Evolutionary conservation across 352 stramenopile species (phyloP).

Genomic region (Phytophthora kernoviae): DNA sequence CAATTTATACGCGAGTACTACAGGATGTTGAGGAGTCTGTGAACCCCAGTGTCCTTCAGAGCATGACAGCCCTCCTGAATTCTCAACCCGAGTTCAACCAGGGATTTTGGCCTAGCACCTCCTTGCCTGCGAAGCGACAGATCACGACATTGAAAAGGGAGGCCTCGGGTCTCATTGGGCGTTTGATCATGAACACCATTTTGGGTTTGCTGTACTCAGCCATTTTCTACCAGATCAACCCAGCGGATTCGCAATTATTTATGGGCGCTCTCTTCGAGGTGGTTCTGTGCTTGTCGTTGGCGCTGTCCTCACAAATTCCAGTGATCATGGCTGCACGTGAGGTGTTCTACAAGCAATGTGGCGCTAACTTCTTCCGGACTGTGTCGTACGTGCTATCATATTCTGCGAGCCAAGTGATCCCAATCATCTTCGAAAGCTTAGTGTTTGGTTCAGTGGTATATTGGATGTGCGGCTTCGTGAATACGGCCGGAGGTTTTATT

Average conservation of each 20-base stretch:
- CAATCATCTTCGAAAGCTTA: constrained; percentile 25
- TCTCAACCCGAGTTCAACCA: constrained; percentile 29
- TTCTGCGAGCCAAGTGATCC: not conserved
- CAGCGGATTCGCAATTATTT: constrained; percentile 19
- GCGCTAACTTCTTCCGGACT: constrained; percentile 17
- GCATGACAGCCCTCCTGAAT: constrained; percentile 10
- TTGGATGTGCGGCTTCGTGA: constrained; percentile 62
- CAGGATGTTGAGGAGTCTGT: not conserved
- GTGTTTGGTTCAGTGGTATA: constrained; percentile 79
- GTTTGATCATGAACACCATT: constrained; percentile 24
- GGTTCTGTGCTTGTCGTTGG: constrained; percentile 65
- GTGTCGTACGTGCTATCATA: constrained; percentile 10
- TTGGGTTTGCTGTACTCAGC: constrained; percentile 35
- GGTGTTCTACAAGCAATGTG: constrained; percentile 25
- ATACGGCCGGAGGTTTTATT: constrained; percentile 1
- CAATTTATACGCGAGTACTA: constrained; percentile 9
- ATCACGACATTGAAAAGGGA: constrained; percentile 27
- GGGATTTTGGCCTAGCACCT: constrained; percentile 20
- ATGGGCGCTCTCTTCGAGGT: constrained; percentile 73
- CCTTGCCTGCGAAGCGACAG: constrained; percentile 26
- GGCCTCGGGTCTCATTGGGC: constrained; percentile 23
- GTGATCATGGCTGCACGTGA: constrained; percentile 54
- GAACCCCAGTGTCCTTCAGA: constrained; percentile 7
- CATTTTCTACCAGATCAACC: constrained; percentile 35
- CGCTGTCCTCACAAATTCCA: constrained; percentile 59